Evolutionary conservation across 306 rosid genomes (phyloP).

Genomic region (Prinsepia uniflora): DNA sequence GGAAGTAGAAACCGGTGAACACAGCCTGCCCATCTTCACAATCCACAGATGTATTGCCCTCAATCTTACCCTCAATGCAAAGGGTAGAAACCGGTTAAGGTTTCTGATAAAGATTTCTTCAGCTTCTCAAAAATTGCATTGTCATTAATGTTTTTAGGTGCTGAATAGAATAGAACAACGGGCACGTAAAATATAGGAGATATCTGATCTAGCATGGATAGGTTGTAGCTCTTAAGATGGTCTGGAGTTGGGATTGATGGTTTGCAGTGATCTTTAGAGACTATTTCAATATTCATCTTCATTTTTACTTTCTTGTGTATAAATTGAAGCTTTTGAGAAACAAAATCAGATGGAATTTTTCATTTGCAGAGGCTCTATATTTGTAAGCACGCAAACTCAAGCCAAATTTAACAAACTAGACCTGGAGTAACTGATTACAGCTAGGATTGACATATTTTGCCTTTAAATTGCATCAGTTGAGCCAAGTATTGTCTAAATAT

Average conservation of each 20-base stretch:
- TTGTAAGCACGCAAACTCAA: background rate
- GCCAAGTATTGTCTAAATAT: too few relatives aligned
- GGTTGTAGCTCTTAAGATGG: constrained; percentile 9
- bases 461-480: too few relatives aligned
- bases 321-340: background rate
- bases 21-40: constrained; percentile 1
- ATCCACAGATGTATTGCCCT: background rate
- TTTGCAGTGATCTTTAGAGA: constrained; percentile 12
- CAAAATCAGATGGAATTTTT: background rate
- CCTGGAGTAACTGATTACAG: background rate
- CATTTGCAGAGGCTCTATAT: background rate
- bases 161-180: constrained; percentile 18
- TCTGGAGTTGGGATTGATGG: constrained; percentile 4
- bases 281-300: constrained; percentile 10
- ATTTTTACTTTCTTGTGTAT: background rate
- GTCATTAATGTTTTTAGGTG: background rate
- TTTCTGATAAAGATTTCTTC: constrained; percentile 12
- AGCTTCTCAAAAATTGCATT: background rate
- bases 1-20: constrained; percentile 31
- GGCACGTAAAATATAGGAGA: constrained; percentile 19
- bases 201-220: constrained; percentile 17
- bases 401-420: background rate
- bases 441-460: too few relatives aligned
- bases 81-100: constrained; percentile 18
- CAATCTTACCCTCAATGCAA: constrained; percentile 13